Evolutionary conservation across 2,329 filamentous ascomycete genomes (phyloP), one percentile per base, ranked within the genome.

Genomic region (Sarocladium strictum): DNA sequence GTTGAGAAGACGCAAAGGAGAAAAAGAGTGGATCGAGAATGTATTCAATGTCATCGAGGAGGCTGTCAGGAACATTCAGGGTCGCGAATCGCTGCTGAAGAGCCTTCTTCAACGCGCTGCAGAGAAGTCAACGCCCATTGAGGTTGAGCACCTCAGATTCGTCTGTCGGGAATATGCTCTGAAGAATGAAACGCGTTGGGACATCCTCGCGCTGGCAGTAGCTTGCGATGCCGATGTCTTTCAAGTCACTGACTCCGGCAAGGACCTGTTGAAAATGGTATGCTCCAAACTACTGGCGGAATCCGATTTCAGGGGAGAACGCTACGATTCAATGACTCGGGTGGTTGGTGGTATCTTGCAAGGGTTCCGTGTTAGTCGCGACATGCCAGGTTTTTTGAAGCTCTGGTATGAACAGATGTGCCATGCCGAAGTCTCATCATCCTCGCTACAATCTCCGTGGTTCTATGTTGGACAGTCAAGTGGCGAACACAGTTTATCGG

Each of bases 151-250:
- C 27, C 64, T 81, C 3, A 72, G 73, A 10, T 57, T 57, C 1
- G 64, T 78, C 15, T 79, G 75, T 53, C 70, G 64, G 41, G 61
- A 68, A 2, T 77, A 76, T 57, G 76, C 69, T 1, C 57, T 78
- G 2, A 58, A 61, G 1, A 54, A 60, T 9, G 60, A 66, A 4
- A 71, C 69, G 2, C 69, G 77, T 45, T 79, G 78, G 76, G 57
- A 57, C 0, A 61, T 80, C 10, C 59, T 77, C 6, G 72, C 68
- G 14, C 65, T 65, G 12, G 60, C 75, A 24, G 69, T 75, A 1
- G 64, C 65, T 7, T 75, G 77, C 43, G 77, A 80, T 35, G 68
- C 75, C 0, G 77, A 79, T 47, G 67, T 74, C 7, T 77, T 80
- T 47, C 69, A 72, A 60, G 71, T 62, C 32, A 68, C 67, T 0